These are phyloP conservation scores for Leptomonas pyrrhocoris DNA, from an alignment of 208 protist genomes.

Conservation along the genomic window DNA sequence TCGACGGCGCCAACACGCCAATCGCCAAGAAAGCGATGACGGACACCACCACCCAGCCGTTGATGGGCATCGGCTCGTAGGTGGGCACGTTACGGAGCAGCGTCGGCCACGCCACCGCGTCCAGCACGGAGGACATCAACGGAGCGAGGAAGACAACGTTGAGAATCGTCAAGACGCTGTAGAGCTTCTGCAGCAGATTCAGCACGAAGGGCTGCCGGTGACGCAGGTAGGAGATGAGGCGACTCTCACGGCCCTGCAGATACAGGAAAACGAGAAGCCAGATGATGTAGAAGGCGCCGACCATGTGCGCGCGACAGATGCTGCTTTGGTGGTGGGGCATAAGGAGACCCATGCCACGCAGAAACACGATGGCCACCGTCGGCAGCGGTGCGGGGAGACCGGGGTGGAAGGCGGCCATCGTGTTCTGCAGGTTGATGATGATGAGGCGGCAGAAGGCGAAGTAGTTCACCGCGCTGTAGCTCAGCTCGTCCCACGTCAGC, in stretches of 20 bases:
- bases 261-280: constrained; percentile 28
- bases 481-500: constrained; percentile 69
- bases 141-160: constrained; percentile 52
- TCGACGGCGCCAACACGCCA: constrained; percentile 45
- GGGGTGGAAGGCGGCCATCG: constrained; percentile 65
- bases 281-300: constrained; percentile 36
- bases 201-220: constrained; percentile 31
- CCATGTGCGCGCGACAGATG: constrained; percentile 20
- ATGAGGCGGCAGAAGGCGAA: constrained; percentile 50
- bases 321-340: constrained; percentile 60
- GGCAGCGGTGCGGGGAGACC: constrained; percentile 54
- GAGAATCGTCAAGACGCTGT: constrained; percentile 37
- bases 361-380: constrained; percentile 40
- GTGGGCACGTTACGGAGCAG: constrained; percentile 58
- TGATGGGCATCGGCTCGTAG: constrained; percentile 35
- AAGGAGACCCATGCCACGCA: constrained; percentile 59
- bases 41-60: constrained; percentile 35
- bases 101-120: constrained; percentile 69
- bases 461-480: constrained; percentile 67
- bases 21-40: constrained; percentile 37
- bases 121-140: constrained; percentile 52
- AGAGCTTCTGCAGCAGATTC: constrained; percentile 37
- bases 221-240: constrained; percentile 16
- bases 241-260: neutral
- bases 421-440: constrained; percentile 49